These are phyloP conservation scores for Colletotrichum shisoi DNA, from an alignment of 2,329 filamentous ascomycete genomes.

Conservation along the genomic window DNA sequence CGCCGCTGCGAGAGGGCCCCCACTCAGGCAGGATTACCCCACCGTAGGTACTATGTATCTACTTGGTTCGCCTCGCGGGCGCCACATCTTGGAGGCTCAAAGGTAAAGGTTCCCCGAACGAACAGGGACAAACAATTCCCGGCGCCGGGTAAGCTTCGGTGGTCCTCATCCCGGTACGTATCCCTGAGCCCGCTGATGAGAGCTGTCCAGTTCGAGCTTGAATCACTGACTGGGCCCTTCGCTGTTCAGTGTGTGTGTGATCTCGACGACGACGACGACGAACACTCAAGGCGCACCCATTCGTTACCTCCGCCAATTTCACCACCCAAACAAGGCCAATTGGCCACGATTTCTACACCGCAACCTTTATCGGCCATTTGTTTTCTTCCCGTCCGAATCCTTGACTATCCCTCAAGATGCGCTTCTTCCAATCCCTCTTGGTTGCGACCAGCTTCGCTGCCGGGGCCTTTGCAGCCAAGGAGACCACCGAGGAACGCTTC, in stretches of 20 bases:
- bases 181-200: constrained; percentile 26
- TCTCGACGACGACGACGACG: background rate
- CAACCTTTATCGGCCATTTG: constrained; percentile 40
- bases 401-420: constrained; percentile 64
- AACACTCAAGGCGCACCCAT: constrained; percentile 15
- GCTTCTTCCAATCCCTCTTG: constrained; percentile 69
- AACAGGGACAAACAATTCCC: constrained; percentile 4
- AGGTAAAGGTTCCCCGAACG: background rate
- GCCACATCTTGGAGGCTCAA: background rate
- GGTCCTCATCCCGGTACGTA: background rate
- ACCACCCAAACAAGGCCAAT: constrained; percentile 21
- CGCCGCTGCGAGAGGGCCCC: background rate
- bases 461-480: constrained; percentile 69
- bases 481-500: constrained; percentile 71
- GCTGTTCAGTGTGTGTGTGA: background rate
- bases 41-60: background rate
- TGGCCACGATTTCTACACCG: constrained; percentile 18
- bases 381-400: background rate
- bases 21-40: constrained; percentile 11
- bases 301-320: constrained; percentile 11
- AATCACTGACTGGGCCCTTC: background rate
- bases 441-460: constrained; percentile 69
- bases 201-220: constrained; percentile 37
- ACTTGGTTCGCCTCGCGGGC: background rate
- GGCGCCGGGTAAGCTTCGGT: constrained; percentile 4